Evolutionary conservation across 2,329 filamentous ascomycete species (phyloP).

Genomic region (Gremmenia infestans): DNA sequence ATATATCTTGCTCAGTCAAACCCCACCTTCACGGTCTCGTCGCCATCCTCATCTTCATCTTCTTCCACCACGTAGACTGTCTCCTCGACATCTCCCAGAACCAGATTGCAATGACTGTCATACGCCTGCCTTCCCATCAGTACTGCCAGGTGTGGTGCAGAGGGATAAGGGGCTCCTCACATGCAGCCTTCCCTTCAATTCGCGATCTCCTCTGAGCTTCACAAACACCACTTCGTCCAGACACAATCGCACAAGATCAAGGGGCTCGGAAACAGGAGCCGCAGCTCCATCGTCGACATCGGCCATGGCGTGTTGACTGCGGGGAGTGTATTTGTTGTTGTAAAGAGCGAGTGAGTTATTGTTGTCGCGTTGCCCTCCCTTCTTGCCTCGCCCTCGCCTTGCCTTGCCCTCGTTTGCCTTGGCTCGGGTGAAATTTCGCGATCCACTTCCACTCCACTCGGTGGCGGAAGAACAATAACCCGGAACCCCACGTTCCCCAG

Average conservation of each 20-base stretch:
- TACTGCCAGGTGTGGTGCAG: conserved; percentile 8
- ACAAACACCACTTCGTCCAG: conserved; percentile 96
- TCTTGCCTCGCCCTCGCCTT: too few relatives aligned
- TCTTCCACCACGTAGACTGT: conserved; percentile 93
- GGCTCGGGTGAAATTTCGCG: background rate
- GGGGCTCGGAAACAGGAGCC: conserved; percentile 76
- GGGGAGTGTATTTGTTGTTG: background rate
- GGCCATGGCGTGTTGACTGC: conserved; percentile 56
- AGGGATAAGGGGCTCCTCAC: conserved; percentile 48
- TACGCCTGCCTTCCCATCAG: conserved; percentile 63
- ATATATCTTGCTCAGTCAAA: background rate
- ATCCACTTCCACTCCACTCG: background rate
- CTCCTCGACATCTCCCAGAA: conserved; percentile 94
- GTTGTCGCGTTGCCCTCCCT: background rate
- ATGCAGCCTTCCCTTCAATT: conserved; percentile 91
- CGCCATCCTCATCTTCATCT: conserved; percentile 77
- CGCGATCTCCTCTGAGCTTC: conserved; percentile 90
- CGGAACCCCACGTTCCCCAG: background rate
- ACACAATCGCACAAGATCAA: conserved; percentile 90
- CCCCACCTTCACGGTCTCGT: conserved; percentile 68
- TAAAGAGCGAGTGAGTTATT: conserved; percentile 1
- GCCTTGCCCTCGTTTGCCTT: background rate
- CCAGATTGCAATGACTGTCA: conserved; percentile 96
- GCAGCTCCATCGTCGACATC: conserved; percentile 69
- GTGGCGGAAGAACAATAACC: background rate